Conservation (phyloP, 139 green algal species). For the Medakamo hakoo region DNA sequence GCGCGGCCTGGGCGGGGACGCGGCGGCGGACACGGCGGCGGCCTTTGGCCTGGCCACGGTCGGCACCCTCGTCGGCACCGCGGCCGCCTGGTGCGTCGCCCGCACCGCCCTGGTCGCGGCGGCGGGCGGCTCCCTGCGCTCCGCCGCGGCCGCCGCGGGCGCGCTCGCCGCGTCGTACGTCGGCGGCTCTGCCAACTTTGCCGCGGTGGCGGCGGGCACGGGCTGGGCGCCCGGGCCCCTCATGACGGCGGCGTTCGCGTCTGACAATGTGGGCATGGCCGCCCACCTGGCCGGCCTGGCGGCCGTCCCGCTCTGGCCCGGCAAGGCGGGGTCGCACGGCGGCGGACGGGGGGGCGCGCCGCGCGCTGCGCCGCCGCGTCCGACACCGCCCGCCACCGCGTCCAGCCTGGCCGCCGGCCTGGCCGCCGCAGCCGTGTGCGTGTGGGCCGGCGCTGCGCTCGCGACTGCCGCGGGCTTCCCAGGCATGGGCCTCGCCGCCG, state of each 20-base stretch:
- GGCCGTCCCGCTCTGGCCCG: too few relatives aligned
- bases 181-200: conserved; percentile 54
- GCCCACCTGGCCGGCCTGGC: conserved; percentile 18
- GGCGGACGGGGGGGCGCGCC: not conserved
- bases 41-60: conserved; percentile 25
- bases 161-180: conserved; percentile 52
- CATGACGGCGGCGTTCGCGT: conserved; percentile 31
- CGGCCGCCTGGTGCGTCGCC: conserved; percentile 23
- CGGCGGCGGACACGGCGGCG: conserved; percentile 1
- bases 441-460: not conserved
- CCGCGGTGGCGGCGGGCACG: conserved; percentile 26
- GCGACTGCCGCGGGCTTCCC: not conserved
- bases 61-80: conserved; percentile 24
- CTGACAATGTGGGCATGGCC: conserved; percentile 53
- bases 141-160: too few relatives aligned
- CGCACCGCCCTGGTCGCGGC: not conserved
- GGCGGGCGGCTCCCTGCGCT: conserved; percentile 16
- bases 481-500: conserved; percentile 11
- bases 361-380: not conserved
- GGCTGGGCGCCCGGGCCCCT: conserved; percentile 6
- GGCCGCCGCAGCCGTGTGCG: not conserved
- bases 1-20: not conserved
- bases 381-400: not conserved
- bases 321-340: too few relatives aligned
- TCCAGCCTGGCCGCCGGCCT: not conserved